phyloP scores from a whole-genome alignment of 2,329 filamentous ascomycete species.

The Claviceps pusilla region DNA sequence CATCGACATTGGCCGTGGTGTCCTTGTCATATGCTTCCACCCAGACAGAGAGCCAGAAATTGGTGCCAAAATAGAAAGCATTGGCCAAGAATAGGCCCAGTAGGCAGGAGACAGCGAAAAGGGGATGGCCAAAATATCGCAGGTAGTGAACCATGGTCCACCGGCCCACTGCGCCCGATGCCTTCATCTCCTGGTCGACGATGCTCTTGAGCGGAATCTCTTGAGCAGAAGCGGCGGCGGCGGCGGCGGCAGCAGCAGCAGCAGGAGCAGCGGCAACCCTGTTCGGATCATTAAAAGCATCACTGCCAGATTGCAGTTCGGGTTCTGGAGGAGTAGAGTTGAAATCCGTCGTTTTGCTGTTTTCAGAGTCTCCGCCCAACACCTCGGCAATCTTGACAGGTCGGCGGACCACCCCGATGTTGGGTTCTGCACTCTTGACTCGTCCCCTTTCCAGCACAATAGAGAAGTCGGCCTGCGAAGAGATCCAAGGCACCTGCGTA shows the following conservation, averaged over 20 bases:
- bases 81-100: slow-evolving; percentile 26
- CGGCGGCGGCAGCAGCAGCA: no score
- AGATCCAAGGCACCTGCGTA: slow-evolving; percentile 39
- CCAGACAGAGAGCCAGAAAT: slow-evolving; percentile 38
- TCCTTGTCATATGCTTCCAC: slow-evolving; percentile 34
- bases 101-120: slow-evolving; percentile 26
- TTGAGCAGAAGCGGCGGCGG: slow-evolving; percentile 7
- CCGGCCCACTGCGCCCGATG: slow-evolving; percentile 29
- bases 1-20: slow-evolving; percentile 21
- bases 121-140: slow-evolving; percentile 32
- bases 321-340: slow-evolving; percentile 11
- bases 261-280: slow-evolving; percentile 14
- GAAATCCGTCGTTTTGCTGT: slow-evolving; percentile 9
- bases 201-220: slow-evolving; percentile 26
- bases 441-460: slow-evolving; percentile 31
- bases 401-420: slow-evolving; percentile 30
- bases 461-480: slow-evolving; percentile 33
- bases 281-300: slow-evolving; percentile 15
- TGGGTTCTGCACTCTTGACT: slow-evolving; percentile 25
- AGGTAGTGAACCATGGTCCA: slow-evolving; percentile 36
- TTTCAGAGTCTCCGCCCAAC: slow-evolving; percentile 16
- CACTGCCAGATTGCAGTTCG: slow-evolving; percentile 15
- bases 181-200: slow-evolving; percentile 32
- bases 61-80: slow-evolving; percentile 26
- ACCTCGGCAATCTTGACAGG: slow-evolving; percentile 28